Percentiles rank a stretch among this genome's conserved stretches.
Evolutionary conservation across 192 early-diverging fungal species (phyloP).

Genomic region (Coemansia aciculifera): DNA sequence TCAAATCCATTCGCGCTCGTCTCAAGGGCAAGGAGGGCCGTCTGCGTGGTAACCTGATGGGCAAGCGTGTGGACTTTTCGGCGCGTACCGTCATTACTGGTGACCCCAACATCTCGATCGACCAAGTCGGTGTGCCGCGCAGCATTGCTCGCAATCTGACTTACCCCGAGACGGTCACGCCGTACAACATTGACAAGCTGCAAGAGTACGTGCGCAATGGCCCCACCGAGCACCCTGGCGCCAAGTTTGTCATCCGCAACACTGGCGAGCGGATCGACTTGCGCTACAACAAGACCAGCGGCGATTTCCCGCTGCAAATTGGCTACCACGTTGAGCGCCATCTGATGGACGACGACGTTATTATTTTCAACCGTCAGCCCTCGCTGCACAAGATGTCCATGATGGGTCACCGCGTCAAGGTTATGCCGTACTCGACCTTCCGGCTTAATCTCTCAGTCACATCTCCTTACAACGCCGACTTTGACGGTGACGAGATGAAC

Average conservation of each 20-base stretch:
- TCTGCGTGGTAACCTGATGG: conserved; percentile 98
- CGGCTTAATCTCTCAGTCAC: conserved; percentile 96
- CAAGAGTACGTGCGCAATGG: conserved; percentile 89
- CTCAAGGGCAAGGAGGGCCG: conserved; percentile 99
- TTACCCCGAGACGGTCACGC: conserved; percentile 95
- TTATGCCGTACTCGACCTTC: conserved; percentile 99
- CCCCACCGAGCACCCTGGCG: conserved; percentile 91
- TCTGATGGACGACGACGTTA: conserved; percentile 89
- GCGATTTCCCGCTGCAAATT: conserved; percentile 81
- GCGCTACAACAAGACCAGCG: conserved; percentile 77
- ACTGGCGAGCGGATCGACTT: conserved; percentile 93
- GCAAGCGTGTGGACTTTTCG: conserved; percentile 99
- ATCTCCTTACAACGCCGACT: conserved; percentile 98
- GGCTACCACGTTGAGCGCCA: conserved; percentile 96
- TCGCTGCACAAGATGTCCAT: conserved; percentile 99
- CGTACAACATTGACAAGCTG: conserved; percentile 90
- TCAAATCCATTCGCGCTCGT: conserved; percentile 93
- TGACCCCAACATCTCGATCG: conserved; percentile 95
- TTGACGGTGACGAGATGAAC: conserved; percentile 99
- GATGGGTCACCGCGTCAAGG: conserved; percentile 97
- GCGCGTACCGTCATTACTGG: conserved; percentile 99
- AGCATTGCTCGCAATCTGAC: conserved; percentile 97
- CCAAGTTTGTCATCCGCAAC: conserved; percentile 94
- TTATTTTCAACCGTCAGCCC: conserved; percentile 99
- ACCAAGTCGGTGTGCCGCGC: conserved; percentile 97